A percentile compares a stretch with the other conserved stretches of the same genome.
Evolutionary conservation across 768 basidiomycete genomes (phyloP).

Genomic region (Lentinula guzmanii): DNA sequence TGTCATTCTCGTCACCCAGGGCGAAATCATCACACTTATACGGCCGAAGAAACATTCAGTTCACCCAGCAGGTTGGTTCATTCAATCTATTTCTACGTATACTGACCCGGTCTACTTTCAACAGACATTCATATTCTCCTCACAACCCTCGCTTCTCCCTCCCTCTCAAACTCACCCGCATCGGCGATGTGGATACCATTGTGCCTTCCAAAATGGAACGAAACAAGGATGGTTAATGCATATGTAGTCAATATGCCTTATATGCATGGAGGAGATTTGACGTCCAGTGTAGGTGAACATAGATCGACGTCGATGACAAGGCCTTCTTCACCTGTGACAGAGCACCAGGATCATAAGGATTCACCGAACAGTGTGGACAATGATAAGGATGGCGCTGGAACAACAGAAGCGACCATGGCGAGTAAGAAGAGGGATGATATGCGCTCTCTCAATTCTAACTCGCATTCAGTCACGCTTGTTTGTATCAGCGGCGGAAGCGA

Average conservation of each 20-base stretch:
- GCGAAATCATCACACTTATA: slow-evolving; percentile 78
- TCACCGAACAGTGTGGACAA: neutral
- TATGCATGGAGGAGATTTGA: neutral
- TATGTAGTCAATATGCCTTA: slow-evolving; percentile 63
- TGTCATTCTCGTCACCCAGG: slow-evolving; percentile 75
- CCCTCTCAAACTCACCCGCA: slow-evolving; percentile 69
- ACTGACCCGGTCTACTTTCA: neutral
- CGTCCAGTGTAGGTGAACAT: neutral
- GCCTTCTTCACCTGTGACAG: neutral
- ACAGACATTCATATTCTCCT: slow-evolving; percentile 88
- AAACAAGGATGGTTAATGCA: slow-evolving; percentile 84
- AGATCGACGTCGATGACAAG: neutral
- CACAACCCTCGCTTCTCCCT: slow-evolving; percentile 83
- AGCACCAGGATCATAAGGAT: neutral
- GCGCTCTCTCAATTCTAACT: slow-evolving; percentile 8
- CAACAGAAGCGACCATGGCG: neutral
- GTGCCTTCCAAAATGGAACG: slow-evolving; percentile 92
- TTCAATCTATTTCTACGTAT: neutral
- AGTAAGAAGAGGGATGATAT: neutral
- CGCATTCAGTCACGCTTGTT: slow-evolving; percentile 56
- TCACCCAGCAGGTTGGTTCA: slow-evolving; percentile 72
- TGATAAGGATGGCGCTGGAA: neutral
- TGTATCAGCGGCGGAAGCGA: slow-evolving; percentile 80
- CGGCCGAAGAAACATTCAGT: slow-evolving; percentile 92
- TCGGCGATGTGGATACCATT: slow-evolving; percentile 92